These are phyloP conservation scores for Cryptococcus sp. DNA, from an alignment of 1,284 basidiomycete genomes.

Conservation along the genomic window DNA sequence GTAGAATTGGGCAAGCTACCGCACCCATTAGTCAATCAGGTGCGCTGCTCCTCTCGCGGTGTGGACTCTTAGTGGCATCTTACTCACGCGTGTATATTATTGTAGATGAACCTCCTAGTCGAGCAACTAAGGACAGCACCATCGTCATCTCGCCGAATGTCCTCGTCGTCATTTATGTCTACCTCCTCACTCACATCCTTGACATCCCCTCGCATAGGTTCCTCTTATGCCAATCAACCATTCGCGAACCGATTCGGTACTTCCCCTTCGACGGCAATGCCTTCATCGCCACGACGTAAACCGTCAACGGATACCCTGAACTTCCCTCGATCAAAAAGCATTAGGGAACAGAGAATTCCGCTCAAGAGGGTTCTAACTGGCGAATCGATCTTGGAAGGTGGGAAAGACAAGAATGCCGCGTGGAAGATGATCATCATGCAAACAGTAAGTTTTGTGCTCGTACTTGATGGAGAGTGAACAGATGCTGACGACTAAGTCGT, in stretches of 20 bases:
- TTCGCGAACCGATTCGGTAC: constrained; percentile 27
- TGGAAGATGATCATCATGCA: constrained; percentile 53
- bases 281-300: constrained; percentile 19
- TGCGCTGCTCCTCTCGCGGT: constrained; percentile 8
- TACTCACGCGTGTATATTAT: not conserved
- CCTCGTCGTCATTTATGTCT: constrained; percentile 18
- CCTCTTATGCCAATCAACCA: constrained; percentile 32
- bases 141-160: constrained; percentile 15
- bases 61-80: too few species aligned
- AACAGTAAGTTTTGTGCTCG: constrained; percentile 27
- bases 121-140: constrained; percentile 39
- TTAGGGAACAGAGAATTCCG: constrained; percentile 33
- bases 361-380: constrained; percentile 48
- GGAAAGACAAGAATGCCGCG: constrained; percentile 51
- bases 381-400: constrained; percentile 45
- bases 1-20: constrained; percentile 38
- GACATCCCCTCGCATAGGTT: constrained; percentile 25
- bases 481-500: not conserved
- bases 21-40: constrained; percentile 37
- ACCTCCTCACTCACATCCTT: constrained; percentile 17
- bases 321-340: constrained; percentile 21
- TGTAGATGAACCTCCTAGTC: constrained; percentile 38
- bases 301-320: constrained; percentile 32
- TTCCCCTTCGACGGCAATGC: constrained; percentile 22
- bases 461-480: not conserved